Percentiles rank a stretch among this genome's conserved stretches.
Conservation (phyloP, 1,284 basidiomycete genomes). For the Cryptococcus sp. region DNA sequence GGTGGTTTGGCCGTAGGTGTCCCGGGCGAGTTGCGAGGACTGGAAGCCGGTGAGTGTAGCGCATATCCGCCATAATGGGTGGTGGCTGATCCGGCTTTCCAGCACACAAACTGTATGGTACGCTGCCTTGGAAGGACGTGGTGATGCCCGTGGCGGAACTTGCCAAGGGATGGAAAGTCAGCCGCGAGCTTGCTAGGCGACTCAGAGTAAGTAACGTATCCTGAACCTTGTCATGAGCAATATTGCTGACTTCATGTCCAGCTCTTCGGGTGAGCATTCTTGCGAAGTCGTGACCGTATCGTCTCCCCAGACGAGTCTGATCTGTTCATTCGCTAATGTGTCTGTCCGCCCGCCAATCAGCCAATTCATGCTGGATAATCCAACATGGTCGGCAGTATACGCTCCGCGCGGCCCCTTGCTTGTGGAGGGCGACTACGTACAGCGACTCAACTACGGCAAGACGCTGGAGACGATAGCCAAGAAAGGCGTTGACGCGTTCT, state of each 20-base stretch:
- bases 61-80: slow-evolving; percentile 57
- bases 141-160: slow-evolving; percentile 73
- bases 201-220: slow-evolving; percentile 61
- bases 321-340: slow-evolving; percentile 1
- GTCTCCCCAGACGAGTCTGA: not conserved
- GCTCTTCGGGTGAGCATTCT: slow-evolving; percentile 10
- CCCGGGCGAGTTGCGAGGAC: slow-evolving; percentile 81
- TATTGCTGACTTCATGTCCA: slow-evolving; percentile 2
- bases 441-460: slow-evolving; percentile 60
- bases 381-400: slow-evolving; percentile 78
- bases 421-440: slow-evolving; percentile 71
- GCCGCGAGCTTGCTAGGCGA: slow-evolving; percentile 69
- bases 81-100: slow-evolving; percentile 1
- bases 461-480: slow-evolving; percentile 48
- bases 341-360: slow-evolving; percentile 52
- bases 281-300: slow-evolving; percentile 1
- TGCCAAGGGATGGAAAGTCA: slow-evolving; percentile 75
- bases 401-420: slow-evolving; percentile 73
- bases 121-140: slow-evolving; percentile 71
- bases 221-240: not conserved
- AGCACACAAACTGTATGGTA: slow-evolving; percentile 52
- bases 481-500: slow-evolving; percentile 47
- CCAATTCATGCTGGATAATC: slow-evolving; percentile 69
- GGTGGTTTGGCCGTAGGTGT: slow-evolving; percentile 83
- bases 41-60: slow-evolving; percentile 56